Percentiles rank a stretch among this genome's conserved stretches.
Conservation (phyloP, 2,329 filamentous ascomycete species). For the Cercospora sp. region DNA sequence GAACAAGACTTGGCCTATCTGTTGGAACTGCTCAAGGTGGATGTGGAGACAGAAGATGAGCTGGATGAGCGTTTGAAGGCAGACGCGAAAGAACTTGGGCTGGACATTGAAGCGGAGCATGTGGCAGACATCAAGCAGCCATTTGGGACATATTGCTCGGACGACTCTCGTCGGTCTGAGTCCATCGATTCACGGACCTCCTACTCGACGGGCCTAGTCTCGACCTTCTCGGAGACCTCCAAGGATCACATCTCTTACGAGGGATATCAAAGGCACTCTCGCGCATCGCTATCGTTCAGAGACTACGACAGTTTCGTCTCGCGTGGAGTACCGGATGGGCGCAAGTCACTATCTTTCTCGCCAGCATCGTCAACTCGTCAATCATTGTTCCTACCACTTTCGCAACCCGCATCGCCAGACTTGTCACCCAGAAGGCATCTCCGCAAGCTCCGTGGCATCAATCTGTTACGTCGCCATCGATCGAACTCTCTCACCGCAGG, state of each 20-base stretch:
- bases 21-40: slow-evolving; percentile 35
- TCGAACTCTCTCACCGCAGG: slow-evolving; percentile 31
- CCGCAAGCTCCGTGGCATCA: slow-evolving; percentile 37
- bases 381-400: slow-evolving; percentile 35
- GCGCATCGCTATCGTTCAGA: slow-evolving; percentile 35
- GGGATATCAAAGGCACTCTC: slow-evolving; percentile 21
- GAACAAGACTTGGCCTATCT: slow-evolving; percentile 31
- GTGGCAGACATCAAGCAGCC: slow-evolving; percentile 10
- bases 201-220: slow-evolving; percentile 39
- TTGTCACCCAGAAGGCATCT: slow-evolving; percentile 37
- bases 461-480: slow-evolving; percentile 34
- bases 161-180: slow-evolving; percentile 33
- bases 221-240: slow-evolving; percentile 38
- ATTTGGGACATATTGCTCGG: slow-evolving; percentile 21
- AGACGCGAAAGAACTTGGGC: slow-evolving; percentile 34
- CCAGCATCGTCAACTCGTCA: slow-evolving; percentile 34
- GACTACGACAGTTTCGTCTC: slow-evolving; percentile 40
- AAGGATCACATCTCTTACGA: slow-evolving; percentile 28
- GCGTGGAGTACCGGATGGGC: slow-evolving; percentile 28
- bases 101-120: slow-evolving; percentile 22
- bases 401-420: slow-evolving; percentile 29
- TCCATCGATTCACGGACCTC: slow-evolving; percentile 38
- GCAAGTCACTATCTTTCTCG: slow-evolving; percentile 35
- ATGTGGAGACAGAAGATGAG: slow-evolving; percentile 35
- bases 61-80: slow-evolving; percentile 32